phyloP scores from a whole-genome alignment of 148 eudicot species.

The Amaranthus cruentus region DNA sequence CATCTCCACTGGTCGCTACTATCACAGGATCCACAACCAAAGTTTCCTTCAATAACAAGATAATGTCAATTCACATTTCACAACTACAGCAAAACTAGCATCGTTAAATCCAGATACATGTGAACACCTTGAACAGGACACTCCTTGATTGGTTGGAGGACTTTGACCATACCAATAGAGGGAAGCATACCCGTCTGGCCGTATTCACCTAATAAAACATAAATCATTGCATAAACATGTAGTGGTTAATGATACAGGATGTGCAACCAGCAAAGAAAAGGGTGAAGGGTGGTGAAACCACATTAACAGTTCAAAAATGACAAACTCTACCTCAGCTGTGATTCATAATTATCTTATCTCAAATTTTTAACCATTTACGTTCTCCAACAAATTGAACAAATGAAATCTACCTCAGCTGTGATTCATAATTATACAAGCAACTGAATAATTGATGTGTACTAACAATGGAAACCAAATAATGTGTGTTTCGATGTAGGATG shows the following conservation, averaged over 20 bases:
- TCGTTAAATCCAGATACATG: conserved; percentile 5
- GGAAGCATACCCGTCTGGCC: conserved; percentile 99
- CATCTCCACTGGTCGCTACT: conserved; percentile 95
- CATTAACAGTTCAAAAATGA: no score
- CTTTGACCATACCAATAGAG: conserved; percentile 60
- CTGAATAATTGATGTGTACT: not conserved
- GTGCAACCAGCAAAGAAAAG: not conserved
- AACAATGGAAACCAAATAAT: not conserved
- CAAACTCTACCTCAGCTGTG: fast-evolving
- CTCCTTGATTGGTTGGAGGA: conserved; percentile 51
- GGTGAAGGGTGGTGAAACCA: not conserved
- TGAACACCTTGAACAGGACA: conserved; percentile 72
- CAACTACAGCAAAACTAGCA: conserved; percentile 1
- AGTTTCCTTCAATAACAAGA: conserved; percentile 62
- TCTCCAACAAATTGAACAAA: no score
- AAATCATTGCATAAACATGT: conserved; percentile 6
- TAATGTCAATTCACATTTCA: conserved; percentile 28
- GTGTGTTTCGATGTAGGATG: conserved; percentile 57
- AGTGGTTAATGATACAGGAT: not conserved
- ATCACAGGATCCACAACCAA: conserved; percentile 95
- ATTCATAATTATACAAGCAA: not conserved
- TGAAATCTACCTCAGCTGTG: no score
- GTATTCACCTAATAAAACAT: conserved; percentile 55
- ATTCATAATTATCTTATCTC: no score
- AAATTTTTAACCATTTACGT: no score